These are phyloP conservation scores for Tremellales sp. DNA, from an alignment of 1,284 basidiomycete species.

Conservation along the genomic window DNA sequence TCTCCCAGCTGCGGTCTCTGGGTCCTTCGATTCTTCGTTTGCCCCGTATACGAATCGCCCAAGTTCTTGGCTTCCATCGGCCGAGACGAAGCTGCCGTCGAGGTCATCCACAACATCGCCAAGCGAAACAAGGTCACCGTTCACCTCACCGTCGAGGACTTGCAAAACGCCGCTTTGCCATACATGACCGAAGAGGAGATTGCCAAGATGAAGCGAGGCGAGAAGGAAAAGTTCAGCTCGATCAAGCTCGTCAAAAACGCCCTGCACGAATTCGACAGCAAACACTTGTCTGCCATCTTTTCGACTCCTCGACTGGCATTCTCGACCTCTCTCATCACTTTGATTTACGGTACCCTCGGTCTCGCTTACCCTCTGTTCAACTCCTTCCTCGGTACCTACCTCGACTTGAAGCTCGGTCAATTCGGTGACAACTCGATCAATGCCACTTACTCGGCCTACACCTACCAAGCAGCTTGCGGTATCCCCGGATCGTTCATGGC, in stretches of 20 bases:
- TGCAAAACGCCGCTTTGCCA: constrained; percentile 44
- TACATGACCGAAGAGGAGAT: constrained; percentile 16
- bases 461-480: constrained; percentile 51
- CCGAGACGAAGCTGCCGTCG: constrained; percentile 57
- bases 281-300: constrained; percentile 56
- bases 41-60: constrained; percentile 58
- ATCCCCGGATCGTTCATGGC: constrained; percentile 60
- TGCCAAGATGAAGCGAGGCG: constrained; percentile 15
- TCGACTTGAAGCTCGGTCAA: constrained; percentile 42
- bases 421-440: constrained; percentile 28
- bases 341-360: constrained; percentile 59
- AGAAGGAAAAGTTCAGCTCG: constrained; percentile 26
- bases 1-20: no score
- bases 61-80: constrained; percentile 53
- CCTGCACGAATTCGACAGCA: constrained; percentile 49
- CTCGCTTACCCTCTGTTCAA: constrained; percentile 55
- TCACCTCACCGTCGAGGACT: constrained; percentile 52
- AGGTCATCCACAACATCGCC: constrained; percentile 52
- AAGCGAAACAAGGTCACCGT: constrained; percentile 54
- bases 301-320: constrained; percentile 52
- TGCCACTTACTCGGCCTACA: constrained; percentile 54
- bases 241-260: constrained; percentile 41
- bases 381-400: constrained; percentile 56
- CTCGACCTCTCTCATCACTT: constrained; percentile 56
- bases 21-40: constrained; percentile 31